Evolutionary conservation across 768 basidiomycete genomes (phyloP), one percentile per base, ranked within the genome.

Genomic region (Sporobolomyces roseus): DNA sequence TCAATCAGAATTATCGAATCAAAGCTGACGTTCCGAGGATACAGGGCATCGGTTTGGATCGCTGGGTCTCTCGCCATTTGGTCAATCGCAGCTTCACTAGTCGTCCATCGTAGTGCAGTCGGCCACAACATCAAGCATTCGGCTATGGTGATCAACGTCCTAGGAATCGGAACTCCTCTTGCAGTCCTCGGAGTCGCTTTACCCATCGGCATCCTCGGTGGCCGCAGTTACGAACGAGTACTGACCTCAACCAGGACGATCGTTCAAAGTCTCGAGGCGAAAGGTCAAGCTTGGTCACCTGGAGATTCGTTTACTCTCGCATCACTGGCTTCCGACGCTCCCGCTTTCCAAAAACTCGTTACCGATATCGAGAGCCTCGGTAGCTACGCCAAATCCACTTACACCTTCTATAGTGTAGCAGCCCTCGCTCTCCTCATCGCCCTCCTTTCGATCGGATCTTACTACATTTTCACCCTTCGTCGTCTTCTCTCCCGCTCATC

Each of bases 1-100:
- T n/a, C n/a, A n/a, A n/a, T n/a, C n/a, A n/a, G n/a, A n/a, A n/a
- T n/a, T n/a, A n/a, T n/a, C n/a, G n/a, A n/a, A n/a, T n/a, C n/a
- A n/a, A n/a, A n/a, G n/a, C n/a, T n/a, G n/a, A n/a, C n/a, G n/a
- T n/a, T n/a, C n/a, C 19, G 41, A 10, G 25, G 8, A 13, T 25
- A 50, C 55, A 56, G 55, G 55, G 55, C 36, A 2, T 46, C 56
- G 7, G 43, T 59, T 2, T 59, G 56, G 56, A 12, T 45, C 56
- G 43, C 43, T 23, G 56, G 56, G 4, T 59, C 43, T 2, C 23
- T 59, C 56, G 56, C 56, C 3, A 59, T 46, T 4, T 59, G 56
- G 56, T 59, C 56, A 12, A 46, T 59, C 43, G 41, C 25, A 9
- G n/a, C 56, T 7, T 46, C 43, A 2, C 56, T 59, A 4, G 7